phyloP scores from a whole-genome alignment of 139 green algal genomes.

The Picochlorum sp. region DNA sequence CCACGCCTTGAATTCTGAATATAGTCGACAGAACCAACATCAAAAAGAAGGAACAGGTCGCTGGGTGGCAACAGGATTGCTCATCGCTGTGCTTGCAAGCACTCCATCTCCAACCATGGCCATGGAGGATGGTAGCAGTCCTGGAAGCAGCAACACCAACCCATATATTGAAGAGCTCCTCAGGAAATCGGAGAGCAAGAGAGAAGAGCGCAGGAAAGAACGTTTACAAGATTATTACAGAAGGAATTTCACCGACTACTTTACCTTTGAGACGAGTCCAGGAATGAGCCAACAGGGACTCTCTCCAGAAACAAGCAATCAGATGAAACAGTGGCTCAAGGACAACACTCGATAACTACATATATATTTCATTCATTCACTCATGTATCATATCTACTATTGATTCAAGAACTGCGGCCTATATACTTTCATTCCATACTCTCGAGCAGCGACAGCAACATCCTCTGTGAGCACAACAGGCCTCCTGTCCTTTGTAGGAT shows the following conservation, averaged over 20 bases:
- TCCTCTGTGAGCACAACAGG: constrained; percentile 30
- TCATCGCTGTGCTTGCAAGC: no score
- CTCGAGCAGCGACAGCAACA: constrained; percentile 25
- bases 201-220: constrained; percentile 22
- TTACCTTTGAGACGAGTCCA: constrained; percentile 5
- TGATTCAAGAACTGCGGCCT: constrained; percentile 19
- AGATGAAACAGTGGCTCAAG: constrained; percentile 18
- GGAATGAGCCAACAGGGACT: constrained; percentile 5
- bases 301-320: neutral
- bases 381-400: no score
- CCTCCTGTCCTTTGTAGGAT: constrained; percentile 27
- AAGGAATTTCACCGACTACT: constrained; percentile 20
- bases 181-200: constrained; percentile 30
- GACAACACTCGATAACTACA: neutral
- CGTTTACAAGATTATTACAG: constrained; percentile 34
- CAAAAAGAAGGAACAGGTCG: no score
- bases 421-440: constrained; percentile 35
- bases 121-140: neutral
- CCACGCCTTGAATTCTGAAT: no score
- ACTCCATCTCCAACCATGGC: no score
- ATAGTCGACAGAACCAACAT: no score
- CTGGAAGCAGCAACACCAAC: neutral
- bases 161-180: constrained; percentile 31
- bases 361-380: no score
- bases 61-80: no score